Evolutionary conservation across 2,329 filamentous ascomycete genomes (phyloP), one percentile per base, ranked within the genome.

Genomic region (Endothia cerciana): DNA sequence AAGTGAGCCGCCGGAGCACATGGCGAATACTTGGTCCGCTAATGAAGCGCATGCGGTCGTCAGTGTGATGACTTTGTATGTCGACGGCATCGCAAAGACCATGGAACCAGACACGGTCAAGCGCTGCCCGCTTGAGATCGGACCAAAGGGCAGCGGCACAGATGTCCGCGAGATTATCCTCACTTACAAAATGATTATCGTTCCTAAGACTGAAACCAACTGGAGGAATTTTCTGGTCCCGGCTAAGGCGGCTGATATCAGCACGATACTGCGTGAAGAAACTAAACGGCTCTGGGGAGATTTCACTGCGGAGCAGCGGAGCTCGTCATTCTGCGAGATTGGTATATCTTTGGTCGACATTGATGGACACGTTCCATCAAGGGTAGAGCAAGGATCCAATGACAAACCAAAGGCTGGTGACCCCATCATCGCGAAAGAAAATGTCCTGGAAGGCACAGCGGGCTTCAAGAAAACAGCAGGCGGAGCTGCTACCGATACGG

Each of bases 161-260:
- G 13, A 22, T 17, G 1, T 30, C 2, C 51, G 43, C 17, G 57
- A 65, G 19, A 41, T 65, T 0, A 43, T 60, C 1, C n/a, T 56
- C 17, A 58, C 63, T 15, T 65, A 65, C 22, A 65, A n/a, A 8
- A 22, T 62, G n/a, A 40, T 65, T 2, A 3, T 8, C 17, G 22
- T 57, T 0, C 63, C 63, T 5, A 33, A 38, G 0, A 17, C 10
- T 17, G 5, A 49, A 25, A 15, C 22, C 2, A 30, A 62, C 19
- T 65, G 63, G 63, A 30, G 15, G 28, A 62, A 65, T 5, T 62
- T 65, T 19, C 10, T 62, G 5, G 47, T 65, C 15, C 40, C 63
- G 2, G 58, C 41, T 7, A 11, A 49, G 33, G 41, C 40, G 1
- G 30, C 58, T 19, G 63, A 65, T 33, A 49, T 65, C 36, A 22